Percentiles rank a stretch among this genome's conserved stretches.
Conservation (phyloP, 176 grass and related monocot genomes). For the Otatea glauca region DNA sequence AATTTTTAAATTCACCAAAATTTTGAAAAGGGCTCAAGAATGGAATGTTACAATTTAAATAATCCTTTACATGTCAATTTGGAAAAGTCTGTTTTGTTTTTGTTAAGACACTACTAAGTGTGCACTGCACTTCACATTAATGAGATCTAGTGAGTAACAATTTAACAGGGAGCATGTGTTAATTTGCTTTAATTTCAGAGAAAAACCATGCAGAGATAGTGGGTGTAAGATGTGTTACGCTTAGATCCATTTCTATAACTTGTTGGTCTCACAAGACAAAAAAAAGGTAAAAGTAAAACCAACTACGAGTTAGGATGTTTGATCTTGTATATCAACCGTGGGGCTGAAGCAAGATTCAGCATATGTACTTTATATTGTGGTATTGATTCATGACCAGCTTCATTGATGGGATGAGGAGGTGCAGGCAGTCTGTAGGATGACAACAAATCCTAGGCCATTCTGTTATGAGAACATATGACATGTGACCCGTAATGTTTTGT, state of each 20-base stretch:
- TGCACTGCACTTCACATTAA: constrained; percentile 28
- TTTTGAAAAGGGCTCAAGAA: too few species aligned
- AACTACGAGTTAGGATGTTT: constrained; percentile 7
- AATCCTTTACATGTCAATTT: constrained; percentile 19
- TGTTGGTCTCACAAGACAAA: constrained; percentile 9
- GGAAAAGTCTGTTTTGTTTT: constrained; percentile 17
- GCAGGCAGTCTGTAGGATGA: background rate
- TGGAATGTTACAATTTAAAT: too few species aligned
- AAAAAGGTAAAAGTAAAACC: background rate
- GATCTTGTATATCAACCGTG: background rate
- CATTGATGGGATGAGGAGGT: constrained; percentile 15
- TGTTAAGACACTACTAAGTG: constrained; percentile 13
- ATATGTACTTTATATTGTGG: constrained; percentile 13
- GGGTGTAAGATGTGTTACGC: constrained; percentile 6
- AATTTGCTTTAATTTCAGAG: background rate
- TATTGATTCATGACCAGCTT: constrained; percentile 20
- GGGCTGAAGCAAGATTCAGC: background rate
- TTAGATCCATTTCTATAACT: constrained; percentile 14
- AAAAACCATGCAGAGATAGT: constrained; percentile 25
- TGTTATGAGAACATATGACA: background rate
- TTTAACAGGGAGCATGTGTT: constrained; percentile 8
- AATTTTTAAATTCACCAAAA: too few species aligned
- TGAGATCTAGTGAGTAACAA: background rate
- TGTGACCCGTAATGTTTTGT: constrained; percentile 7
- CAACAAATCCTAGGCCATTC: constrained; percentile 14